Conservation (phyloP, 2,329 filamentous ascomycete species). For the Cytospora mali region DNA sequence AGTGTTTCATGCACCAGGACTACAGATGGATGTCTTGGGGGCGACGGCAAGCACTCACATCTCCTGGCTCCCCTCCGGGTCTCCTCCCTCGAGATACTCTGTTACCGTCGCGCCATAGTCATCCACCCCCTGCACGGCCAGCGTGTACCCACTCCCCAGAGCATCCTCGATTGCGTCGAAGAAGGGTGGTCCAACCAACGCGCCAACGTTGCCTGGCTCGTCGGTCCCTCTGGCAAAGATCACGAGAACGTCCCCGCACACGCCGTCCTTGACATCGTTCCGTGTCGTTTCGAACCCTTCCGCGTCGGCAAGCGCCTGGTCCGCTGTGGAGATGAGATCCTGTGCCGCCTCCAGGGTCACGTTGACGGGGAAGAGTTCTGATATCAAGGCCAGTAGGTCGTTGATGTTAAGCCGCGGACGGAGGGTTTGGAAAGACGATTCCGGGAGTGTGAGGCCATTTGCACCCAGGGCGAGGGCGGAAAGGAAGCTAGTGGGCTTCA, state of each 20-base stretch:
- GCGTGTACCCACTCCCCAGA: slow-evolving; percentile 23
- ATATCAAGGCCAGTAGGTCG: slow-evolving; percentile 11
- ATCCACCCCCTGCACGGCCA: slow-evolving; percentile 34
- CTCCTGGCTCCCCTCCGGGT: slow-evolving; percentile 25
- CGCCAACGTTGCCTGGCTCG: slow-evolving; percentile 34
- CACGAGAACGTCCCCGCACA: slow-evolving; percentile 31
- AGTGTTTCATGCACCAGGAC: not conserved
- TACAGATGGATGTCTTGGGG: not conserved
- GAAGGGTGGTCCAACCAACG: slow-evolving; percentile 34
- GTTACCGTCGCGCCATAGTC: slow-evolving; percentile 32
- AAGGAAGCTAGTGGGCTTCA: slow-evolving; percentile 16
- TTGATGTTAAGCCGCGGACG: slow-evolving; percentile 13
- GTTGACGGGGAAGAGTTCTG: slow-evolving; percentile 15
- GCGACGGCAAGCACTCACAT: slow-evolving; percentile 24
- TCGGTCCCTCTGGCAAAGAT: slow-evolving; percentile 37
- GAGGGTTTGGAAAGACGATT: not conserved
- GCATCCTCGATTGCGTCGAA: slow-evolving; percentile 29
- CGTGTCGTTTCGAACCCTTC: slow-evolving; percentile 17
- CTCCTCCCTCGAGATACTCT: slow-evolving; percentile 33
- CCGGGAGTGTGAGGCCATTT: not conserved
- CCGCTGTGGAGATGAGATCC: not conserved
- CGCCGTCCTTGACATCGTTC: slow-evolving; percentile 20
- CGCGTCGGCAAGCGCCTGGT: slow-evolving; percentile 3
- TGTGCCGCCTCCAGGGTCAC: slow-evolving; percentile 2
- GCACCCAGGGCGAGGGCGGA: slow-evolving; percentile 7